Conservation (phyloP, 23 red algal genomes). For the Gracilaria domingensis region DNA sequence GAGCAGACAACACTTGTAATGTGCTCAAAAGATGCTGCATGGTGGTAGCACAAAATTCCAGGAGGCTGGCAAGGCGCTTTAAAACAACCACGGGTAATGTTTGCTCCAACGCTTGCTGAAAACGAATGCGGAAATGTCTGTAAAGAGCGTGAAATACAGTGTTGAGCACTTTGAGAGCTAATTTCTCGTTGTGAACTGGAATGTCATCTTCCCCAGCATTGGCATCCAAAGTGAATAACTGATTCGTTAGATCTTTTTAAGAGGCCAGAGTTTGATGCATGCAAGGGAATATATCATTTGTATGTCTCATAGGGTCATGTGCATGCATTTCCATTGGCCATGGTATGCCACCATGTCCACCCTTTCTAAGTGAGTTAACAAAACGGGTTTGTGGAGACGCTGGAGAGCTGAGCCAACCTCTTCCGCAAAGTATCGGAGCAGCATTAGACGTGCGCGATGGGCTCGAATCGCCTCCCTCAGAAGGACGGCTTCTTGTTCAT, state of each 20-base stretch:
- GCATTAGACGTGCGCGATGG: conserved; percentile 73
- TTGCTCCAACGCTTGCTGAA: conserved; percentile 80
- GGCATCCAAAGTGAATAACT: conserved; percentile 57
- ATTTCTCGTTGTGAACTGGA: conserved; percentile 46
- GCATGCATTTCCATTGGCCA: conserved; percentile 88
- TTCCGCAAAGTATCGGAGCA: conserved; percentile 76
- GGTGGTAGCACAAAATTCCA: conserved; percentile 87
- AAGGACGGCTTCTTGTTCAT: conserved; percentile 70
- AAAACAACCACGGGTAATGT: conserved; percentile 75
- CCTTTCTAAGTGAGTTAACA: conserved; percentile 77
- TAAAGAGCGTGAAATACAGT: conserved; percentile 90
- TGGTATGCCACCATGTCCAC: conserved; percentile 73
- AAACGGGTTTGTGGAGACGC: conserved; percentile 77
- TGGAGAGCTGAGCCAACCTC: conserved; percentile 76
- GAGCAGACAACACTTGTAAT: conserved; percentile 86
- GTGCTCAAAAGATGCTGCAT: conserved; percentile 73
- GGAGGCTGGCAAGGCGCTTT: conserved; percentile 80
- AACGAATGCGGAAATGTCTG: conserved; percentile 86
- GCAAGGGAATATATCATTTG: conserved; percentile 97
- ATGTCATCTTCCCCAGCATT: conserved; percentile 48
- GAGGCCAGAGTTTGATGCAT: conserved; percentile 88
- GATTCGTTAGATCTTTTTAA: conserved; percentile 76
- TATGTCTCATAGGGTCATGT: conserved; percentile 88
- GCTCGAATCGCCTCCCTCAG: conserved; percentile 71
- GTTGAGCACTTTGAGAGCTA: conserved; percentile 76